A percentile compares a stretch with the other conserved stretches of the same genome.
These are phyloP conservation scores for Cercospora sesami DNA, from an alignment of 2,329 filamentous ascomycete species.

Conservation along the genomic window DNA sequence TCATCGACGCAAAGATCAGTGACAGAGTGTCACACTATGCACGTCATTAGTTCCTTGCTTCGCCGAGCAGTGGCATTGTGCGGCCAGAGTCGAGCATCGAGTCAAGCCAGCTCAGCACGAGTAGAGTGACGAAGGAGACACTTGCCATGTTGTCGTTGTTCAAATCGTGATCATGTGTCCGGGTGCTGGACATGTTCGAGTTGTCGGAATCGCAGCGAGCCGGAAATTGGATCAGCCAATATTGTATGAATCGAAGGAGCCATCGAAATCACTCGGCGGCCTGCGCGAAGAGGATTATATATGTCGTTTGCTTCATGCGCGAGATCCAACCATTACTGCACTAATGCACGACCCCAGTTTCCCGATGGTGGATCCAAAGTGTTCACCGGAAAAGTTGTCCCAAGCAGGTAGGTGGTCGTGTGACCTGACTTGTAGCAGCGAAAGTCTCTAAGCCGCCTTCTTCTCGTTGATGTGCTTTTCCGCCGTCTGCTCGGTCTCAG, in stretches of 20 bases:
- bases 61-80: background rate
- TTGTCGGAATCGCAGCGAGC: background rate
- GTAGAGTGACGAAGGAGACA: background rate
- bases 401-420: slow-evolving; percentile 13
- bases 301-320: slow-evolving; percentile 10
- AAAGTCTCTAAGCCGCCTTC: slow-evolving; percentile 21
- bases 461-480: slow-evolving; percentile 23
- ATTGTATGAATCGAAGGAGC: background rate
- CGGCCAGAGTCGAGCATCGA: background rate
- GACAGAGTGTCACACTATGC: slow-evolving; percentile 25
- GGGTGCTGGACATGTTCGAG: background rate
- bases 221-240: background rate
- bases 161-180: background rate
- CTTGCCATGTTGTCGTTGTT: slow-evolving; percentile 7
- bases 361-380: slow-evolving; percentile 4
- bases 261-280: background rate
- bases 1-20: slow-evolving; percentile 26
- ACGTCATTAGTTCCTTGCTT: background rate
- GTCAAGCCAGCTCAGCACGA: background rate
- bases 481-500: slow-evolving; percentile 27
- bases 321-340: background rate
- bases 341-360: slow-evolving; percentile 2
- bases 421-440: background rate
- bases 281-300: background rate
- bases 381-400: slow-evolving; percentile 12